phyloP scores from a whole-genome alignment of 1,139 yeast species.

The Candida sp. region DNA sequence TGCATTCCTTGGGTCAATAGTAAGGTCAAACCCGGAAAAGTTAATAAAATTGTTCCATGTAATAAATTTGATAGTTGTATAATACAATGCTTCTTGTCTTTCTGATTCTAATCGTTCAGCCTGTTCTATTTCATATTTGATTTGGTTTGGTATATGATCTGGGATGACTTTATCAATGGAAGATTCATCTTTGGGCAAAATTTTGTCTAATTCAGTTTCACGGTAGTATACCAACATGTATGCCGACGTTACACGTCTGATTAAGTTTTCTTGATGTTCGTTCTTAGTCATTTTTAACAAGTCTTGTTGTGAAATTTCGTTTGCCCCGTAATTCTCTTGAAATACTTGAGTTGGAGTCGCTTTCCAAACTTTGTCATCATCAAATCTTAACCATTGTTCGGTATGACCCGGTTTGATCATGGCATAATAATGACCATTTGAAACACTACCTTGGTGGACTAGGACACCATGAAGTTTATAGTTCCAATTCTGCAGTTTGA shows the following conservation, averaged over 20 bases:
- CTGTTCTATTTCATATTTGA: slow-evolving; percentile 59
- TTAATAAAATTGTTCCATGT: slow-evolving; percentile 49
- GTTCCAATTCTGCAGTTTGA: slow-evolving; percentile 59
- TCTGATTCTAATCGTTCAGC: slow-evolving; percentile 56
- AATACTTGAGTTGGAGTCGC: slow-evolving; percentile 84
- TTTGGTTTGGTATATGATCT: slow-evolving; percentile 60
- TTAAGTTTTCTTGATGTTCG: slow-evolving; percentile 61
- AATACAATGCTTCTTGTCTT: slow-evolving; percentile 77
- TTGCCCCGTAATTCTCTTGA: slow-evolving; percentile 90
- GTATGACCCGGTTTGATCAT: slow-evolving; percentile 73
- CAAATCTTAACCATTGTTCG: slow-evolving; percentile 86
- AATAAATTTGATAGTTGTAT: slow-evolving; percentile 57
- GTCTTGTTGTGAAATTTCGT: slow-evolving; percentile 47
- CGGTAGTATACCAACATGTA: slow-evolving; percentile 95
- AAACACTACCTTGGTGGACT: slow-evolving; percentile 94
- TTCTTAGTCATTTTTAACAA: slow-evolving; percentile 49
- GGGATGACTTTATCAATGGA: slow-evolving; percentile 52
- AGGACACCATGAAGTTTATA: slow-evolving; percentile 90
- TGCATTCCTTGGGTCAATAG: slow-evolving; percentile 51
- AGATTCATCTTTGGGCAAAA: slow-evolving; percentile 56
- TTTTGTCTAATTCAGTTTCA: slow-evolving; percentile 52
- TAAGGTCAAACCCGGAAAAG: slow-evolving; percentile 75
- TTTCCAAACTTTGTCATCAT: slow-evolving; percentile 90
- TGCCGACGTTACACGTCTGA: slow-evolving; percentile 87
- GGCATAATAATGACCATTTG: slow-evolving; percentile 96